Conservation (phyloP, 1,284 basidiomycete species). For the Phlebopus sp. region DNA sequence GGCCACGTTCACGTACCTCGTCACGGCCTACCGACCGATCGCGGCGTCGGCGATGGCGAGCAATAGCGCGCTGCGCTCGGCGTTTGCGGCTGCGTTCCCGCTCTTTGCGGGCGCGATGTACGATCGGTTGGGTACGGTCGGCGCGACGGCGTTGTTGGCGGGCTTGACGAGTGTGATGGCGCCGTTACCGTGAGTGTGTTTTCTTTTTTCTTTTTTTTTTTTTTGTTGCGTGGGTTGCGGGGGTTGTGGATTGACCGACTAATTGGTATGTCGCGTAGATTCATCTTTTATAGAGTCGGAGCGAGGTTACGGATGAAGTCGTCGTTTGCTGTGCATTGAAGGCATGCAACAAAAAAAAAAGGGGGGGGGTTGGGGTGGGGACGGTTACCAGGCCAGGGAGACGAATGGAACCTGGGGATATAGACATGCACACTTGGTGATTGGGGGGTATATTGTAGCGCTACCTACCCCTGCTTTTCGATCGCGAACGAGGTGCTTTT, state of each 20-base stretch:
- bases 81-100: slow-evolving; percentile 73
- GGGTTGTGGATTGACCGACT: slow-evolving; percentile 9
- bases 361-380: too few relatives aligned
- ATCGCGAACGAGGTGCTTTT: too few relatives aligned
- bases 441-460: too few relatives aligned
- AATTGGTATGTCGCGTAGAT: slow-evolving; percentile 23
- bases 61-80: slow-evolving; percentile 64
- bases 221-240: background rate
- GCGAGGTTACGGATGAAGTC: slow-evolving; percentile 33
- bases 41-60: slow-evolving; percentile 76
- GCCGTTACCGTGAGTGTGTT: slow-evolving; percentile 70
- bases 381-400: too few relatives aligned
- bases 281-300: slow-evolving; percentile 38
- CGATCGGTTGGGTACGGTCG: slow-evolving; percentile 60
- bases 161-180: slow-evolving; percentile 66
- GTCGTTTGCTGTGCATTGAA: slow-evolving; percentile 31
- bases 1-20: slow-evolving; percentile 69
- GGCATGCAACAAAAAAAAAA: background rate
- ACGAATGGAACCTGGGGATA: too few relatives aligned
- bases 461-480: too few relatives aligned
- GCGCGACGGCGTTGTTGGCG: slow-evolving; percentile 74
- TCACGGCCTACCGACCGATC: slow-evolving; percentile 72
- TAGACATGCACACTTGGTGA: too few relatives aligned
- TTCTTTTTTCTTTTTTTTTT: too few relatives aligned
- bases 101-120: slow-evolving; percentile 67